A percentile compares a stretch with the other conserved stretches of the same genome.
These are phyloP conservation scores for Globisporangium lucens DNA, from an alignment of 352 stramenopile species.

Conservation along the genomic window DNA sequence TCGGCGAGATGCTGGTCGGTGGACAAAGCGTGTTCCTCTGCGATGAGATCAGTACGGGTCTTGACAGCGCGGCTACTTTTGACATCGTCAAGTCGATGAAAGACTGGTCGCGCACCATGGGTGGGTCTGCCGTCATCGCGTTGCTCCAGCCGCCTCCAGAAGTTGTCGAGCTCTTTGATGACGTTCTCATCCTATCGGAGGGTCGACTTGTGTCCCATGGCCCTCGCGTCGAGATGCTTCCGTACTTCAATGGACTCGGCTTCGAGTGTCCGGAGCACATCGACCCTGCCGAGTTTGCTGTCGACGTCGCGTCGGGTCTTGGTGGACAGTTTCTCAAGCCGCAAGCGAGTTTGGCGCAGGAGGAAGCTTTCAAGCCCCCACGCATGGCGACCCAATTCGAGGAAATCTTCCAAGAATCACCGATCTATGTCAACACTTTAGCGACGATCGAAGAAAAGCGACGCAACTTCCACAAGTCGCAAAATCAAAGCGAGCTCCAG, in stretches of 20 bases:
- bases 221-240: slow-evolving; percentile 53
- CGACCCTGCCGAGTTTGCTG: slow-evolving; percentile 64
- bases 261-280: slow-evolving; percentile 63
- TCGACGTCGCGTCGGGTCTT: slow-evolving; percentile 65
- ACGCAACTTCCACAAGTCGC: too few relatives aligned
- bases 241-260: slow-evolving; percentile 84
- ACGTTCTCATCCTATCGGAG: slow-evolving; percentile 93
- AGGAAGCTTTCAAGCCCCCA: too few relatives aligned
- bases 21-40: slow-evolving; percentile 67
- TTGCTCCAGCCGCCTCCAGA: slow-evolving; percentile 65
- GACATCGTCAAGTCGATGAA: slow-evolving; percentile 77
- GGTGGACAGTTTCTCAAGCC: slow-evolving; percentile 12
- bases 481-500: too few relatives aligned
- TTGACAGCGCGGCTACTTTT: slow-evolving; percentile 87
- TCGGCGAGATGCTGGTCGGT: slow-evolving; percentile 85
- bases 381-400: too few relatives aligned
- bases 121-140: slow-evolving; percentile 32
- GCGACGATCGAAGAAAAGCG: too few relatives aligned
- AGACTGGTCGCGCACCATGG: slow-evolving; percentile 29
- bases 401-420: too few relatives aligned
- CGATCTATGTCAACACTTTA: too few relatives aligned
- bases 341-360: slow-evolving; percentile 8
- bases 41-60: slow-evolving; percentile 66
- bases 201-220: slow-evolving; percentile 94
- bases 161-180: slow-evolving; percentile 93